A percentile compares a stretch with the other conserved stretches of the same genome.
Evolutionary conservation across 306 rosid genomes (phyloP).

Genomic region (Hylodesmum podocarpum): DNA sequence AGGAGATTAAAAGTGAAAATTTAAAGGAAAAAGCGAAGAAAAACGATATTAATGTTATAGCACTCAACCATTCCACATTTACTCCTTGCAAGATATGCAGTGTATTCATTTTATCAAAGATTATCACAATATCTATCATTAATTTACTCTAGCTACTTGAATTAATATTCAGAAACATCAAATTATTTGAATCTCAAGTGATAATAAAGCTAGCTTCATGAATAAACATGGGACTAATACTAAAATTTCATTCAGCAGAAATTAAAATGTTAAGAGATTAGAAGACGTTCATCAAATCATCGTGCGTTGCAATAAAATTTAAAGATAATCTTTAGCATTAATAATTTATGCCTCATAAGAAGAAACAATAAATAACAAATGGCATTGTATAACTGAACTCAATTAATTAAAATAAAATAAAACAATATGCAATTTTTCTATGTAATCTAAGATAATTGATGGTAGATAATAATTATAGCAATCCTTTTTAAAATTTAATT

Average conservation of each 20-base stretch:
- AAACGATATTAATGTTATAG: background rate
- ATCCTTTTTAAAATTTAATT: no score
- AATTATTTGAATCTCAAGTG: background rate
- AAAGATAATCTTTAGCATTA: background rate
- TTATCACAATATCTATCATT: background rate
- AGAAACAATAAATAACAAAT: background rate
- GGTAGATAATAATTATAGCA: no score
- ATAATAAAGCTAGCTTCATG: background rate
- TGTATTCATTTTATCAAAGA: background rate
- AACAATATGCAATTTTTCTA: no score
- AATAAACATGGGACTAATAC: background rate
- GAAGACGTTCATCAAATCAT: background rate
- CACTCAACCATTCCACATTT: background rate
- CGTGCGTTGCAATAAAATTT: background rate
- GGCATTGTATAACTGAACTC: no score
- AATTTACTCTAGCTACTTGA: background rate
- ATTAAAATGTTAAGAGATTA: background rate
- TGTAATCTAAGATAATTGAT: no score
- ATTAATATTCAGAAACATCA: background rate
- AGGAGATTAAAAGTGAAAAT: background rate
- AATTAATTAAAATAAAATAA: no score
- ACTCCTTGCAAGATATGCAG: background rate
- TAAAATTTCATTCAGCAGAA: background rate
- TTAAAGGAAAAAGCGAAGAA: no score
- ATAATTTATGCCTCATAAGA: background rate